These are phyloP conservation scores for Podaxis sp. DNA, from an alignment of 768 basidiomycete species.

Conservation along the genomic window DNA sequence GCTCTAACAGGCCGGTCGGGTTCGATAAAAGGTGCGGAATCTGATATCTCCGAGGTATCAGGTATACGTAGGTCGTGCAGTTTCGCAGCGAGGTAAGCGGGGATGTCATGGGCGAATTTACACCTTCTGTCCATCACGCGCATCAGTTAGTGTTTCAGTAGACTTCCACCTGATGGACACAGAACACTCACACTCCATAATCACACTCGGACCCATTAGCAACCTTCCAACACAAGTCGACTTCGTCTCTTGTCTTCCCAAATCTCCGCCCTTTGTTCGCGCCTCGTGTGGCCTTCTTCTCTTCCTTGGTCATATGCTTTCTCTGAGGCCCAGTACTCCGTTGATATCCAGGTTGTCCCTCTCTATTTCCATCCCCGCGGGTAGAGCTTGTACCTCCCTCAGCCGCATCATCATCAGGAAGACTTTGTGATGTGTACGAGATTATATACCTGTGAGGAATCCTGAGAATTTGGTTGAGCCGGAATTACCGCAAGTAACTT, in stretches of 20 bases:
- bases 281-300: conserved; percentile 71
- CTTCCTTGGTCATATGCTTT: conserved; percentile 49
- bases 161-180: background rate
- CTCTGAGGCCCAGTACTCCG: conserved; percentile 21
- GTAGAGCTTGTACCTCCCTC: conserved; percentile 49
- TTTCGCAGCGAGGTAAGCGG: conserved; percentile 73
- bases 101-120: conserved; percentile 74
- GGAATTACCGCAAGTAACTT: conserved; percentile 12
- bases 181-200: conserved; percentile 56
- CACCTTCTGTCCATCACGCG: conserved; percentile 44
- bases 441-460: conserved; percentile 27
- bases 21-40: conserved; percentile 47
- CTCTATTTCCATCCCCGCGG: conserved; percentile 19
- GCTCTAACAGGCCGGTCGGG: conserved; percentile 20
- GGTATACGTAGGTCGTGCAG: conserved; percentile 67
- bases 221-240: conserved; percentile 79
- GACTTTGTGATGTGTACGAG: conserved; percentile 18
- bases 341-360: conserved; percentile 17
- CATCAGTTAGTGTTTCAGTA: background rate
- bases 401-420: conserved; percentile 45
- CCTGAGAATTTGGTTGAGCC: background rate
- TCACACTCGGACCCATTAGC: conserved; percentile 71
- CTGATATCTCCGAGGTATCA: conserved; percentile 33
- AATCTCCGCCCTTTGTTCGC: conserved; percentile 83
- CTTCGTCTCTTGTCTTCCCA: conserved; percentile 70